phyloP scores from a whole-genome alignment of 2,329 filamentous ascomycete species.

The Aspergillus sp. region DNA sequence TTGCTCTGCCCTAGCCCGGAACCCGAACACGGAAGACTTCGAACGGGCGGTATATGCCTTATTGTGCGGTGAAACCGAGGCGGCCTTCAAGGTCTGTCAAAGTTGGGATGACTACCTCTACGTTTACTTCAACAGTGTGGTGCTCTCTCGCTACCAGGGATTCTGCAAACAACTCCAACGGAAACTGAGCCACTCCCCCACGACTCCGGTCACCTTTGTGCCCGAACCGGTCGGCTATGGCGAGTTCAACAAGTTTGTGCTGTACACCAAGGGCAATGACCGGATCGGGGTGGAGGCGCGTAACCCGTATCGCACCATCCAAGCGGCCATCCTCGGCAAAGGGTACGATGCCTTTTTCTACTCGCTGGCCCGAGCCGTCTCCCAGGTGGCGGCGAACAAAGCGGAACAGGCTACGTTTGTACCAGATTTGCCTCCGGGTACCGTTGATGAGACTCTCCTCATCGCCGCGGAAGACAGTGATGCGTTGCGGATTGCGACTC shows the following conservation, averaged over 20 bases:
- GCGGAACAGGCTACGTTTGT: constrained; percentile 32
- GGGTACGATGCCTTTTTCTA: constrained; percentile 43
- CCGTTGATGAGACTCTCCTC: constrained; percentile 50
- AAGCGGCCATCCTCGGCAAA: constrained; percentile 43
- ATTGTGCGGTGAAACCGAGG: constrained; percentile 78
- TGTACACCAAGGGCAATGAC: constrained; percentile 35
- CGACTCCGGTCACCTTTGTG: constrained; percentile 53
- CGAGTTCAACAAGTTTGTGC: constrained; percentile 38
- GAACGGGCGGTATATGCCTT: constrained; percentile 89
- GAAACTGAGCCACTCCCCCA: constrained; percentile 53
- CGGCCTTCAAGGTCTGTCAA: constrained; percentile 72
- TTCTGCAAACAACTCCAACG: constrained; percentile 53
- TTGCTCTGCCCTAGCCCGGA: constrained; percentile 50
- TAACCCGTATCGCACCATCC: constrained; percentile 45
- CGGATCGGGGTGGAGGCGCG: constrained; percentile 38
- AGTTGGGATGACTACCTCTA: constrained; percentile 87
- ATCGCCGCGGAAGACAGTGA: constrained; percentile 51
- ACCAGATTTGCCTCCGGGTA: constrained; percentile 47
- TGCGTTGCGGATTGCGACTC: constrained; percentile 66
- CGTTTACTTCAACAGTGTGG: constrained; percentile 79
- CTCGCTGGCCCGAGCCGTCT: constrained; percentile 40
- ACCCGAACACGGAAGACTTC: constrained; percentile 69
- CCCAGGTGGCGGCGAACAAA: constrained; percentile 30
- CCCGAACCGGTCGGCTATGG: constrained; percentile 53
- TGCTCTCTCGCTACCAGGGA: constrained; percentile 75